Evolutionary conservation across 768 basidiomycete genomes (phyloP).

Genomic region (Mycena metata): DNA sequence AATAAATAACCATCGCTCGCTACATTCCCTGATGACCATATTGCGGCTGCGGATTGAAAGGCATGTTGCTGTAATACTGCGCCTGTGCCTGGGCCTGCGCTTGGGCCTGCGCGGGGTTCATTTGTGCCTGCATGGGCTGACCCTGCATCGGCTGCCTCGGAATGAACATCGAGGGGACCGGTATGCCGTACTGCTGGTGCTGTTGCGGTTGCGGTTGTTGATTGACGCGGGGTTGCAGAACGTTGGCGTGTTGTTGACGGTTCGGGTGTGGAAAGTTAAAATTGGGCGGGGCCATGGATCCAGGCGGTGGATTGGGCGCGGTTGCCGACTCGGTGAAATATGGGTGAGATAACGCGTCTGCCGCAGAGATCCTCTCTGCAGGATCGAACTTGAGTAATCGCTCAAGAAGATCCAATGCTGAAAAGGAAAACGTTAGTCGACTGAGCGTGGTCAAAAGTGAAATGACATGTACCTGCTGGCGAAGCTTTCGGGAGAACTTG

Average conservation of each 20-base stretch:
- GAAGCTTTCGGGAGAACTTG: slow-evolving; percentile 92
- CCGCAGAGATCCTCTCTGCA: slow-evolving; percentile 88
- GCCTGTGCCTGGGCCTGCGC: slow-evolving; percentile 15
- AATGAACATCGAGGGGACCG: slow-evolving; percentile 31
- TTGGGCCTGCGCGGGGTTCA: slow-evolving; percentile 25
- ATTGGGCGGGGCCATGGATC: slow-evolving; percentile 75
- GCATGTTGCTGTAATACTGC: slow-evolving; percentile 31
- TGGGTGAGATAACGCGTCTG: slow-evolving; percentile 91
- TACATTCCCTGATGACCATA: slow-evolving; percentile 32
- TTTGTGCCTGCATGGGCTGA: slow-evolving; percentile 19
- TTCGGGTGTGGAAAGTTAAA: slow-evolving; percentile 80
- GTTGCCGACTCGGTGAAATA: slow-evolving; percentile 81
- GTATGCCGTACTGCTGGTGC: slow-evolving; percentile 34
- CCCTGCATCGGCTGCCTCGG: slow-evolving; percentile 31
- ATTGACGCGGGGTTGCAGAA: slow-evolving; percentile 27
- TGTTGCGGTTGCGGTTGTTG: slow-evolving; percentile 18
- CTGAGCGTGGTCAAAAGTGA: too few relatives aligned
- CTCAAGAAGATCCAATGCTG: slow-evolving; percentile 95
- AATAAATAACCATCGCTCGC: slow-evolving; percentile 1
- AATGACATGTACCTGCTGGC: slow-evolving; percentile 62
- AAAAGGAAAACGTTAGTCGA: not conserved
- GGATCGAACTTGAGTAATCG: slow-evolving; percentile 97
- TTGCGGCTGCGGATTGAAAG: slow-evolving; percentile 23
- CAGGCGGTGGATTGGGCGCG: slow-evolving; percentile 58
- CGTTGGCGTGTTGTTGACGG: slow-evolving; percentile 45